Base-by-base conservation (phyloP, 2,329 filamentous ascomycete species). In the Pezicula neosporulosa region DNA sequence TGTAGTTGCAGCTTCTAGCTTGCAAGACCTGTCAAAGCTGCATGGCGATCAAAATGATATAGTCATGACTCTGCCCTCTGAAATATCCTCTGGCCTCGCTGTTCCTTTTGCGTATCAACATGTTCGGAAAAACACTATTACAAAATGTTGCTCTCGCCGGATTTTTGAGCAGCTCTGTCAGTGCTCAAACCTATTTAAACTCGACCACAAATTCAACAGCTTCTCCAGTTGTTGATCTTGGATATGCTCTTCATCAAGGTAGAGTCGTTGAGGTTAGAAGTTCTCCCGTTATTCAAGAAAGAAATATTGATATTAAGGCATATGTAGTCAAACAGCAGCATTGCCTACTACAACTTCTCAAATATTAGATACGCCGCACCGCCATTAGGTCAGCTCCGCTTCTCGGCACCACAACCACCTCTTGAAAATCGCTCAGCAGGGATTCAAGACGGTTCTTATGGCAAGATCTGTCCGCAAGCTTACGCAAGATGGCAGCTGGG, bases 171-270 rank as follows among this genome's bases (percentile, higher is more conserved):
- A 3, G 21, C 21, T 21, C 21, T 21, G 21, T 21, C 5, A 21
- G 5, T 3, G 21, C 21, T 21, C 21, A 21, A 21, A 21, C 21
- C 5, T 21, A 21, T 21, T 21, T 21, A 21, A 21, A 21, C 21
- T 21, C 21, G 21, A 21, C 21, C 5, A 21, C 60, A 70, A 43
- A 37, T 37, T 37, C n/a, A 21, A 21, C 8, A 19, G 7, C 13
- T 3, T 56, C 77, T 15, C 75, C 75, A 36, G 63, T 66, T 19
- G 74, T 82, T 9, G 77, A 82, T 58, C 65, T 82, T 9, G 77
- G 77, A 41, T 81, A 82, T 60, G 70, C 76, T 49, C 61, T 77
- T 16, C 74, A 81, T 45, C 70, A 72, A 56, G 77, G 16, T 21
- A 15, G 13, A 15, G 16, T 27, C 10, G 16, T 24, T 6, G 21